Percentiles rank a stretch among this genome's conserved stretches.
These are phyloP conservation scores for Santalum album DNA, from an alignment of 164 flowering plant species.

Conservation along the genomic window DNA sequence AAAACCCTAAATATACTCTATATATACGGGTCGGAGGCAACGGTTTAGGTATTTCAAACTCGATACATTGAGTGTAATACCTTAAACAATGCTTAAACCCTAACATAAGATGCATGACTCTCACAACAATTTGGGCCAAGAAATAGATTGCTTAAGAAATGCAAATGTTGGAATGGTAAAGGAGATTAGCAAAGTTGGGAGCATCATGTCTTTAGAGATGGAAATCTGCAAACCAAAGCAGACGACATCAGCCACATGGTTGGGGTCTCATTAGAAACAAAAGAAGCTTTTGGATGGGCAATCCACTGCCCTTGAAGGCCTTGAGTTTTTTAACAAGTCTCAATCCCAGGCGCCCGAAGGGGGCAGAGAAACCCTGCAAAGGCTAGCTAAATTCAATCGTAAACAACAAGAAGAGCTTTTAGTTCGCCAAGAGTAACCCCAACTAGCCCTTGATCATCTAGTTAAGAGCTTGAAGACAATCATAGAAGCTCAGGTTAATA, in stretches of 20 bases:
- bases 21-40: too few relatives aligned
- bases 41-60: too few relatives aligned
- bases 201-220: conserved; percentile 54
- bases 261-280: conserved; percentile 62
- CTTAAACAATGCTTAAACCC: too few relatives aligned
- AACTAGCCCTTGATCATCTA: conserved; percentile 56
- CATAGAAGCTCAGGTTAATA: conserved; percentile 67
- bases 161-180: conserved; percentile 52
- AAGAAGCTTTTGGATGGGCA: conserved; percentile 66
- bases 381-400: conserved; percentile 48
- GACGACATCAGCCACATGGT: conserved; percentile 59
- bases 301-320: not conserved
- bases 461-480: conserved; percentile 58
- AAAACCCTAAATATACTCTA: too few relatives aligned
- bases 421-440: conserved; percentile 56
- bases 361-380: conserved; percentile 61
- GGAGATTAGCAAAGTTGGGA: conserved; percentile 55
- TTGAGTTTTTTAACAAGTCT: too few relatives aligned
- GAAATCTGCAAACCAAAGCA: conserved; percentile 52
- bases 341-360: conserved; percentile 18
- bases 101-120: conserved; percentile 42
- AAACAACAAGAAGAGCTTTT: conserved; percentile 69
- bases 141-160: conserved; percentile 33
- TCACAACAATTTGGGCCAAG: conserved; percentile 40
- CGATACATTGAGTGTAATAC: too few relatives aligned